phyloP scores from a whole-genome alignment of 2,329 filamentous ascomycete species.

The Ophiostoma piceae region DNA sequence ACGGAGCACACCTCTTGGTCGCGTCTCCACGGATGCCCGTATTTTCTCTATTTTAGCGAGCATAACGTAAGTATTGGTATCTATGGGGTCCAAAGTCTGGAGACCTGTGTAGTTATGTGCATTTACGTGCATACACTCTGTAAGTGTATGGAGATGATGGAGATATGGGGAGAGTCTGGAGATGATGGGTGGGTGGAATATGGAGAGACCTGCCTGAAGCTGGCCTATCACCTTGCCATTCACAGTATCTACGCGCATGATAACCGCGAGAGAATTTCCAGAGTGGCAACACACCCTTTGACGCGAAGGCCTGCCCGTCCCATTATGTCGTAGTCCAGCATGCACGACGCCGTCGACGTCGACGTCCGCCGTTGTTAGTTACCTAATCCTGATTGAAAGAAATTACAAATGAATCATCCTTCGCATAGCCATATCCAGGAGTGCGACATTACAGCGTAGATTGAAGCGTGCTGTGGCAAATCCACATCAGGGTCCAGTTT shows the following conservation, averaged over 20 bases:
- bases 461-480: not conserved
- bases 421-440: not conserved
- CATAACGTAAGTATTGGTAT: conserved; percentile 8
- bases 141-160: not conserved
- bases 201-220: not conserved
- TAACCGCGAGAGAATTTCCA: not conserved
- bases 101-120: not conserved
- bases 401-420: not conserved
- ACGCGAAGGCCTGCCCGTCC: not conserved
- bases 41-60: conserved; percentile 1
- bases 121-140: not conserved
- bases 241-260: not conserved
- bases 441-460: not conserved
- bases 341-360: not conserved
- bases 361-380: not conserved
- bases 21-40: conserved; percentile 1
- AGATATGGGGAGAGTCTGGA: not conserved
- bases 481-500: not conserved
- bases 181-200: not conserved
- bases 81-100: not conserved
- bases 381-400: not conserved
- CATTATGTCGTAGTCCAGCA: not conserved
- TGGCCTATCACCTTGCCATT: not conserved
- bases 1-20: not conserved
- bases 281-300: not conserved